Conservation (phyloP, 768 basidiomycete genomes). For the Boletellus emodensis region DNA sequence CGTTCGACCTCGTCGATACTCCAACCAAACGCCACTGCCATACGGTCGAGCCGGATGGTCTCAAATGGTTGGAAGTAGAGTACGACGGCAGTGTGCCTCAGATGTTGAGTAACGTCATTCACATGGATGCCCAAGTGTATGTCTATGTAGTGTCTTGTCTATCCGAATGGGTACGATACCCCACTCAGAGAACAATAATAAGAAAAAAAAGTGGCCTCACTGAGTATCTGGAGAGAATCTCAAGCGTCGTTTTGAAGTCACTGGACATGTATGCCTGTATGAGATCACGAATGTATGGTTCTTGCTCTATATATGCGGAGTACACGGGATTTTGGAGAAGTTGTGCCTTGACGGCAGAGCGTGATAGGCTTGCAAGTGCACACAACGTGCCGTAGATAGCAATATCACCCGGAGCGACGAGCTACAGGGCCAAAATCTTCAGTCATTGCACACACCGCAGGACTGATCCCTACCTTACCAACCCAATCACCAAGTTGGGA, state of each 20-base stretch:
- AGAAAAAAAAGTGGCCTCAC: constrained; percentile 36
- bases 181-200: neutral
- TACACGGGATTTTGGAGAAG: constrained; percentile 69
- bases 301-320: constrained; percentile 75
- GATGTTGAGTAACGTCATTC: constrained; percentile 55
- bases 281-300: constrained; percentile 82
- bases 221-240: constrained; percentile 67
- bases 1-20: constrained; percentile 63
- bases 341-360: constrained; percentile 64
- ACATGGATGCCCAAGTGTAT: constrained; percentile 74
- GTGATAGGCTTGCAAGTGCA: constrained; percentile 71
- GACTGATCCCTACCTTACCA: constrained; percentile 50
- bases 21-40: constrained; percentile 87
- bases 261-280: constrained; percentile 83
- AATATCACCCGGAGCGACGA: constrained; percentile 78
- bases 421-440: constrained; percentile 25
- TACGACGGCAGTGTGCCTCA: constrained; percentile 75
- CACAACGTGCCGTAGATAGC: constrained; percentile 85
- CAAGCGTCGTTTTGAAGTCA: constrained; percentile 80
- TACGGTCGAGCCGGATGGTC: constrained; percentile 76
- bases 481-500: constrained; percentile 76
- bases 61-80: constrained; percentile 91
- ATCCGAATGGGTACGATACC: neutral
- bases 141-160: constrained; percentile 78
- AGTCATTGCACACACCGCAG: neutral